Base-by-base conservation (phyloP, 2,329 filamentous ascomycete genomes). In the Podosphaera aphanis region DNA sequence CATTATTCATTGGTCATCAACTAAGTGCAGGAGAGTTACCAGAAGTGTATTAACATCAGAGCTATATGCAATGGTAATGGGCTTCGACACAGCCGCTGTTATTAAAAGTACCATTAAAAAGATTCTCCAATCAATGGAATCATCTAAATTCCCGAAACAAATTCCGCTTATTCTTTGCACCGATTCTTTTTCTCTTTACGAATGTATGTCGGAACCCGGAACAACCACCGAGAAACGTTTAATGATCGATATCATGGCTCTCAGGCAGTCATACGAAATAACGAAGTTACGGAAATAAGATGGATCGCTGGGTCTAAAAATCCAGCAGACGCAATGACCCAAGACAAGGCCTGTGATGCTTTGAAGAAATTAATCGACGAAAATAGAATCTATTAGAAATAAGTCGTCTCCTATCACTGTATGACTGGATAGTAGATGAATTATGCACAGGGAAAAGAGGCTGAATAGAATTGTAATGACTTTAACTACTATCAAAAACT, bases 191-290 rank as follows among this genome's bases (percentile, higher is more conserved):
- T 44, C 43, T 8, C 29, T 44, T 11, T 35, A 44, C 20, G 43
- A 44, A 16, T 44, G 43, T 20, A 6, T 44, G 10, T 31, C 31
- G n/a, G 36, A 44, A 44, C 29, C 36, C 2, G 43, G 43, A 2
- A 44, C 43, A 15, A 44, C 43, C 15, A 31, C 27, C 27, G 31
- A 44, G n/a, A 36, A 44, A 44, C 25, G 43, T 8, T 23, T 25
- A 8, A 43, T 43, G 16, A n/a, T 29, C 15, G 41, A 41, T 16
- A 16, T 41, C 11, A 16, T 41, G n/a, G 6, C 16, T 16, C 38
- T 41, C 16, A 18, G 38, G 8, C 38, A 41, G 23, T 41, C 19
- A 16, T 41, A 41, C 38, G 38, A 41, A 41, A 21, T 20, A 41
- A 21, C 18, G 38, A 41, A 21, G 23, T 41, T 21, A 5, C 16